A percentile compares a stretch with the other conserved stretches of the same genome.
These are phyloP conservation scores for Xylaria grammica DNA, from an alignment of 495 filamentous ascomycete species.

Conservation along the genomic window DNA sequence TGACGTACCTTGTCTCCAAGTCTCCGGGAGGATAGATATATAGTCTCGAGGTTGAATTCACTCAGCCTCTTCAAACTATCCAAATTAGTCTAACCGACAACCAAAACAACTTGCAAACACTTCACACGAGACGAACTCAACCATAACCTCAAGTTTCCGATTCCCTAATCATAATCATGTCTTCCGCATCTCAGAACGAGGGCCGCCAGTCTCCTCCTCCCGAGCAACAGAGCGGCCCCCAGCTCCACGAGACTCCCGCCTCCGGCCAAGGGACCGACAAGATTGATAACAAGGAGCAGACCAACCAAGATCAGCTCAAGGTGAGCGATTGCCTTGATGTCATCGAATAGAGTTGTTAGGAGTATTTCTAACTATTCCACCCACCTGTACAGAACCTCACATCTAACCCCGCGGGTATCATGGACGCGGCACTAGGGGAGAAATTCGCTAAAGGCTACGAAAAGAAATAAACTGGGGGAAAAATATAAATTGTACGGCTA, in stretches of 20 bases:
- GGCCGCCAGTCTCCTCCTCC: constrained; percentile 86
- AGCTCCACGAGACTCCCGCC: constrained; percentile 62
- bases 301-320: constrained; percentile 52
- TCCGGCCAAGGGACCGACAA: constrained; percentile 61
- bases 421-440: constrained; percentile 71
- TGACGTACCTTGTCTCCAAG: neutral
- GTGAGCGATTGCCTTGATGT: constrained; percentile 32
- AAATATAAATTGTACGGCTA: no score
- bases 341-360: neutral
- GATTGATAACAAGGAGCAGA: constrained; percentile 53
- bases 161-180: constrained; percentile 56
- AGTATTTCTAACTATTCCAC: neutral
- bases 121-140: constrained; percentile 16
- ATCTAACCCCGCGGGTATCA: constrained; percentile 72
- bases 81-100: neutral
- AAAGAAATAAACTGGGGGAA: neutral
- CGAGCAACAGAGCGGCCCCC: constrained; percentile 67
- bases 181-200: constrained; percentile 43
- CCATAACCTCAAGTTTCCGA: constrained; percentile 12
- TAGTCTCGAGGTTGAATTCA: neutral
- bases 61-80: neutral
- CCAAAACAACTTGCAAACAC: constrained; percentile 7
- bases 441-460: constrained; percentile 59
- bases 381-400: constrained; percentile 44
- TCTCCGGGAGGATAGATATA: neutral